Base-by-base conservation (phyloP, 2,329 filamentous ascomycete species). In the Nemania sp. region DNA sequence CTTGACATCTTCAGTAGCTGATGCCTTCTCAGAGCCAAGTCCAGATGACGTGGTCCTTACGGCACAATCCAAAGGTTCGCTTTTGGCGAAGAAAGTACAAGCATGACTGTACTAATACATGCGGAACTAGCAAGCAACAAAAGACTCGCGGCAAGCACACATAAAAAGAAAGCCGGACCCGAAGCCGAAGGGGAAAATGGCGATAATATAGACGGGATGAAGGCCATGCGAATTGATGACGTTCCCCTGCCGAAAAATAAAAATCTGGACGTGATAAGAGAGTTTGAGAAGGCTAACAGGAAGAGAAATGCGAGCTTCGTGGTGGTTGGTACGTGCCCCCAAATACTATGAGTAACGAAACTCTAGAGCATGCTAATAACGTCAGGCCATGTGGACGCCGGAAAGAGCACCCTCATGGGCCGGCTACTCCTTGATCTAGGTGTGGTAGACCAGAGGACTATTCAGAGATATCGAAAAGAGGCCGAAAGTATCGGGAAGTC, bases 381-480 rank as follows among this genome's bases (percentile, higher is more conserved):
- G 58, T 24, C 77, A 93, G 94, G 96, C 15, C 96, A 99, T 78
- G 96, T 99, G 63, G 96, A 99, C 79, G 95, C 97, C 60, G 96
- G 96, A 60, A 99, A 99, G 81, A 98, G 94, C 78, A 99, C 96
- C 5, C 86, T 99, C 43, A 98, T 99, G 95, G 96, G 95, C 0
- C 90, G 96, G n/a, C 81, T 99, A 29, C 83, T 99, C 5, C 90
- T 95, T 49, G 96, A 99, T 74, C 87, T 97, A 47, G 92, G 94
- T 67, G 92, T 94, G 27, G 90, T 99, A 6, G 93, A 97, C 73
- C 89, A 97, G 77, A 87, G 94, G 67, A 95, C 94, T 0, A 87
- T 99, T 68, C 93, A 97, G 64, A 95, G 92, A 78, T 94, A 97
- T 74, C 88, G 90, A 22, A 92, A 92, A 78, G 94, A 98, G 81